Evolutionary conservation across 495 filamentous ascomycete genomes (phyloP).

Genomic region (Podospora comata): DNA sequence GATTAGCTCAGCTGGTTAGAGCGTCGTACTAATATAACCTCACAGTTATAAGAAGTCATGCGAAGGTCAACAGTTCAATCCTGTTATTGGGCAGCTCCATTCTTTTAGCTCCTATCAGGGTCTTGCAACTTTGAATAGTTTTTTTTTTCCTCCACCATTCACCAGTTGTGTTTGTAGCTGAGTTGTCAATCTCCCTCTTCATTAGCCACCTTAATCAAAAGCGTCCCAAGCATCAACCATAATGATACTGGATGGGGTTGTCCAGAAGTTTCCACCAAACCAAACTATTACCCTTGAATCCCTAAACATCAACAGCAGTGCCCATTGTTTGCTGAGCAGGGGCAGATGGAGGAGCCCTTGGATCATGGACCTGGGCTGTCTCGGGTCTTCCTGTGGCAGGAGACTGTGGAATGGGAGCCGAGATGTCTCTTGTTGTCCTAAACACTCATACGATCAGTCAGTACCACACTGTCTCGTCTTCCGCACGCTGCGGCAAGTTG

Average conservation of each 20-base stretch:
- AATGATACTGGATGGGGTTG: background rate
- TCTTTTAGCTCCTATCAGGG: background rate
- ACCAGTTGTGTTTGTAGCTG: no score
- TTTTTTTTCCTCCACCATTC: no score
- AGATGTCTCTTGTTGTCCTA: conserved; percentile 2
- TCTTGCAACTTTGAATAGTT: no score
- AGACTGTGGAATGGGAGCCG: conserved; percentile 1
- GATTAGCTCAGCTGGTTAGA: conserved; percentile 18
- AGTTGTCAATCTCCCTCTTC: background rate
- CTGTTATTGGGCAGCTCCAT: conserved; percentile 14
- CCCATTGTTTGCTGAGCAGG: background rate
- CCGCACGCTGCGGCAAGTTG: background rate
- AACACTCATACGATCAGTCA: background rate
- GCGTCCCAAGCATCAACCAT: background rate
- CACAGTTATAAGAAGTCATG: conserved; percentile 9
- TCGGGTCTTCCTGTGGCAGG: background rate
- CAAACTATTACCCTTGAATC: background rate
- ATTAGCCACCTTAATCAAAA: background rate
- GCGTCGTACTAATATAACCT: conserved; percentile 16
- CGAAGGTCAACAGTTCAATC: conserved; percentile 20
- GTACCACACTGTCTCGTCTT: background rate
- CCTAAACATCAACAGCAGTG: conserved; percentile 4
- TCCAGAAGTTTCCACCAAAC: background rate
- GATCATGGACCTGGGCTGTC: background rate
- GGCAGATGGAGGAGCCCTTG: background rate